phyloP scores from a whole-genome alignment of 2,329 filamentous ascomycete species.

The Emericellopsis atlantica region DNA sequence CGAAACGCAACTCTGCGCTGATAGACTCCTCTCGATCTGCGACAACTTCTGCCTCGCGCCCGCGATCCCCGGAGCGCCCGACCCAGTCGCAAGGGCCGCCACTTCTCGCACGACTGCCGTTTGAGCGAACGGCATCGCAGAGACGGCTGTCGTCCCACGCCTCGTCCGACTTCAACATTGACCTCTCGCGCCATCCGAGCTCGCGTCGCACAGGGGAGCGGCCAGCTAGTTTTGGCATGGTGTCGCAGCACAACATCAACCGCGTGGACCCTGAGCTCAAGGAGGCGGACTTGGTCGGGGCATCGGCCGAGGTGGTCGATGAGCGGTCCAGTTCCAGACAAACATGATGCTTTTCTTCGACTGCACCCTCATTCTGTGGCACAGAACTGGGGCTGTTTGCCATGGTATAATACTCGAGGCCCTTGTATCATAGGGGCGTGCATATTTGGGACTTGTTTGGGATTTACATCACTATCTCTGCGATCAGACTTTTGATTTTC shows the following conservation, averaged over 20 bases:
- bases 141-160: conserved; percentile 37
- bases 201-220: conserved; percentile 26
- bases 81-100: not conserved
- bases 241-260: conserved; percentile 44
- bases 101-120: conserved; percentile 29
- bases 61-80: not conserved
- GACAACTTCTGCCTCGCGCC: not conserved
- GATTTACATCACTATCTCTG: not conserved
- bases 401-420: too few species aligned
- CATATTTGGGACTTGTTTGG: not conserved
- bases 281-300: not conserved
- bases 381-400: too few species aligned
- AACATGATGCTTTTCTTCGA: too few species aligned
- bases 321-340: too few species aligned
- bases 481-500: not conserved
- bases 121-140: conserved; percentile 42
- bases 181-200: conserved; percentile 12
- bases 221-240: conserved; percentile 41
- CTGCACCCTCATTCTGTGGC: too few species aligned
- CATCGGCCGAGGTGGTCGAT: not conserved
- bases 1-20: conserved; percentile 42
- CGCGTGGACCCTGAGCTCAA: conserved; percentile 31
- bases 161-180: conserved; percentile 27
- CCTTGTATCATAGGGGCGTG: too few species aligned
- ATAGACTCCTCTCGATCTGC: conserved; percentile 13